Evolutionary conservation across 768 basidiomycete species (phyloP).

Genomic region (Auricularia sp.): DNA sequence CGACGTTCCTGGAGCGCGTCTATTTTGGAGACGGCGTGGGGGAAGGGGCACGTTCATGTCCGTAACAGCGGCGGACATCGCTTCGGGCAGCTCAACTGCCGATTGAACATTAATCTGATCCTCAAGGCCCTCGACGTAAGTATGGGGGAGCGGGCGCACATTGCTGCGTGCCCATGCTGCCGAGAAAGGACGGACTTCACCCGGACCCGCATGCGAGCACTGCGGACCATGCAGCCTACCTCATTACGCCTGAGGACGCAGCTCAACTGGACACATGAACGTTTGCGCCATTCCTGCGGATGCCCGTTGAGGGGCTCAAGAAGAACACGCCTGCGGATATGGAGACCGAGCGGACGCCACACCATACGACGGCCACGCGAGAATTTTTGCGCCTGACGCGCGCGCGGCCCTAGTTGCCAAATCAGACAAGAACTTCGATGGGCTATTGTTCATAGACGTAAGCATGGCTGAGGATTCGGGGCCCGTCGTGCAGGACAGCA

Average conservation of each 20-base stretch:
- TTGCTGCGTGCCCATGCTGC: not conserved
- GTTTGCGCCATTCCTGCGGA: not conserved
- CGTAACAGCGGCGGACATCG: constrained; percentile 2
- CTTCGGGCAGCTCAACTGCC: constrained; percentile 3
- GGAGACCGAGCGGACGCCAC: not conserved
- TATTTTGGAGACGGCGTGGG: constrained; percentile 5
- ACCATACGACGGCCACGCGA: not conserved
- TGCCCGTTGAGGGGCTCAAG: not conserved
- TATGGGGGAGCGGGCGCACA: not conserved
- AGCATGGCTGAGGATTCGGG: not conserved
- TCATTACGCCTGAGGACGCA: not conserved
- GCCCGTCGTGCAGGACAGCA: not conserved
- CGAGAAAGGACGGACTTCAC: not conserved
- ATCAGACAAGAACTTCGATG: not conserved
- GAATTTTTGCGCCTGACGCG: not conserved
- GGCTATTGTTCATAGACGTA: not conserved
- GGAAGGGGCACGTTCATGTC: not conserved
- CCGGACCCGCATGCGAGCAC: not conserved
- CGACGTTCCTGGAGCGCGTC: constrained; percentile 10
- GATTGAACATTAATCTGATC: not conserved
- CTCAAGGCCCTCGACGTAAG: not conserved
- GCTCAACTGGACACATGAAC: not conserved
- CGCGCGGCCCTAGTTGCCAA: not conserved
- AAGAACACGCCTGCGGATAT: not conserved
- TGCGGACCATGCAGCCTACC: not conserved